Conservation (phyloP, 202 grass and related monocot species). For the Schoenoplectus tabernaemontani region DNA sequence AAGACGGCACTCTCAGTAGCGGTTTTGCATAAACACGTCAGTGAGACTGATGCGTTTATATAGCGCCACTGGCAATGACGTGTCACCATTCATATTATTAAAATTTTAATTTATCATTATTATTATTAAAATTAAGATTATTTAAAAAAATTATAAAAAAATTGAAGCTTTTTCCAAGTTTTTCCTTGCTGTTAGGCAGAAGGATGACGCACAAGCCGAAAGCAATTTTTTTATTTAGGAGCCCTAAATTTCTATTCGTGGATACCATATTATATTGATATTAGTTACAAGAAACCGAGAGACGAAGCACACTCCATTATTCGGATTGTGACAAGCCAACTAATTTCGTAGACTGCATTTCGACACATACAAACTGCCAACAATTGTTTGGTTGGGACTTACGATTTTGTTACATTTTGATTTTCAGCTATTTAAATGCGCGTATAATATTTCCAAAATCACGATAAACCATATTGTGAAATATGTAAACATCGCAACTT, state of each 20-base stretch:
- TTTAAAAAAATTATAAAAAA: neutral
- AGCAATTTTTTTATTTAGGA: neutral
- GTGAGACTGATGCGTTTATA: too few relatives aligned
- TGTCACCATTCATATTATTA: too few relatives aligned
- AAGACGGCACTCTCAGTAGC: too few relatives aligned
- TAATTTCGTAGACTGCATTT: neutral
- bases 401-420: neutral
- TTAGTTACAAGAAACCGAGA: constrained; percentile 3
- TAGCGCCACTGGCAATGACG: too few relatives aligned
- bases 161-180: neutral
- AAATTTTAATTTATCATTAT: too few relatives aligned
- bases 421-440: neutral
- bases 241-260: neutral
- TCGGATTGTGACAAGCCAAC: constrained; percentile 14
- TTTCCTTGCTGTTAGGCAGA: neutral
- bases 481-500: neutral
- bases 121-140: too few relatives aligned
- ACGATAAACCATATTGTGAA: neutral
- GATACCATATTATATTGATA: neutral
- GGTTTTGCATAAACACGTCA: too few relatives aligned
- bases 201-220: neutral
- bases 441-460: neutral
- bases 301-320: neutral
- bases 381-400: constrained; percentile 5
- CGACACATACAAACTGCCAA: neutral